phyloP scores from a whole-genome alignment of 257 asterid genomes.

The Nicotiana sylvestris region DNA sequence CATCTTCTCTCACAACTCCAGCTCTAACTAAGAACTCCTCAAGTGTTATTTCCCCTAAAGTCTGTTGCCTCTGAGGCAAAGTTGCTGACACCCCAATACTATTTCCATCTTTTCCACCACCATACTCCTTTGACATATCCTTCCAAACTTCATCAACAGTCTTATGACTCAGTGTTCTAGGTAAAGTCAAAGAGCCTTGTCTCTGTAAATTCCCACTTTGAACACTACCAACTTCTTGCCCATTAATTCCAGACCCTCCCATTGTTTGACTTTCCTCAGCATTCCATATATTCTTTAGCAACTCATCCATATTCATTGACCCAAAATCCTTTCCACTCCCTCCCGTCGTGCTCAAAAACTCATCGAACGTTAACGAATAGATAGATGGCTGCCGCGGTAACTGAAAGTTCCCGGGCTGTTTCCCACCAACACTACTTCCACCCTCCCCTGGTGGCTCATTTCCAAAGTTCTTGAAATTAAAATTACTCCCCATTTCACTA shows the following conservation, averaged over 20 bases:
- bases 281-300: slow-evolving; percentile 83
- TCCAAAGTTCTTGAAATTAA: slow-evolving; percentile 66
- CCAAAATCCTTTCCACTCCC: slow-evolving; percentile 82
- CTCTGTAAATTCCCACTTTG: slow-evolving; percentile 56
- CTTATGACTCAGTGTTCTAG: slow-evolving; percentile 85
- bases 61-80: slow-evolving; percentile 60
- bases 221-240: slow-evolving; percentile 22
- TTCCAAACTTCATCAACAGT: slow-evolving; percentile 97
- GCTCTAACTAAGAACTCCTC: slow-evolving; percentile 86
- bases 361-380: slow-evolving; percentile 88
- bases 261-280: slow-evolving; percentile 80
- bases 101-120: slow-evolving; percentile 31
- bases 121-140: slow-evolving; percentile 57
- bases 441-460: slow-evolving; percentile 36
- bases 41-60: slow-evolving; percentile 81
- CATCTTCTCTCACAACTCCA: slow-evolving; percentile 81
- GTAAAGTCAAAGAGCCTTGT: slow-evolving; percentile 86
- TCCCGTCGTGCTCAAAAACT: slow-evolving; percentile 67
- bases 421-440: slow-evolving; percentile 39
- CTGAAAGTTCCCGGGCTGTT: slow-evolving; percentile 30
- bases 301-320: slow-evolving; percentile 98
- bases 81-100: slow-evolving; percentile 28
- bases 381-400: slow-evolving; percentile 67
- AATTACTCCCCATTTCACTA: slow-evolving; percentile 54
- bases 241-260: slow-evolving; percentile 31